These are phyloP conservation scores for Dentipellis fragilis DNA, from an alignment of 768 basidiomycete species.

Conservation along the genomic window DNA sequence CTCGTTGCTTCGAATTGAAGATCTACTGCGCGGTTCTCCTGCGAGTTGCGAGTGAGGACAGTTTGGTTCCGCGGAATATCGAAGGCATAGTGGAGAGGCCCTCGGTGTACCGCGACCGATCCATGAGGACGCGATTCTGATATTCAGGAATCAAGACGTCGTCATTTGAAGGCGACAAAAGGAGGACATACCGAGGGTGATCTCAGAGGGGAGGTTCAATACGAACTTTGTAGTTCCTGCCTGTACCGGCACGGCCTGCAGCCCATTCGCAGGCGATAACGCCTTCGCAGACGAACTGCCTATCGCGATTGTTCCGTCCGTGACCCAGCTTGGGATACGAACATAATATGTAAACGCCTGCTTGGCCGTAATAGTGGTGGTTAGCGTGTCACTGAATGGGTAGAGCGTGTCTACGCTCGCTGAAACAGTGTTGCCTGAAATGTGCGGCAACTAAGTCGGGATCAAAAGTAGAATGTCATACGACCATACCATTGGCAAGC, in stretches of 20 bases:
- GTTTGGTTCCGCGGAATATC: conserved; percentile 30
- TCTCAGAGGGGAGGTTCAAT: not conserved
- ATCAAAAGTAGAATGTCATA: not conserved
- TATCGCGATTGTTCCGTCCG: conserved; percentile 32
- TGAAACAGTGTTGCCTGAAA: conserved; percentile 30
- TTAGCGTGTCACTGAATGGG: conserved; percentile 40
- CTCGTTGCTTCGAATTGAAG: conserved; percentile 38
- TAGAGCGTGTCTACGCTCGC: conserved; percentile 39
- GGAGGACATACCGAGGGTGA: not conserved
- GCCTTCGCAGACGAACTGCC: conserved; percentile 25
- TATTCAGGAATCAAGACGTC: conserved; percentile 34
- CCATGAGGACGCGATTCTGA: conserved; percentile 41
- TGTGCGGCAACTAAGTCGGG: not conserved
- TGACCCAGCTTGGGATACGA: conserved; percentile 42
- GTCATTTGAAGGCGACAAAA: not conserved
- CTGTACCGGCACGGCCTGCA: conserved; percentile 20
- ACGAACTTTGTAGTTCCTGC: not conserved
- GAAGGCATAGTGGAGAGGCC: conserved; percentile 44
- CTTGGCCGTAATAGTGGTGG: conserved; percentile 33
- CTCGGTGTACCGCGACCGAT: conserved; percentile 43
- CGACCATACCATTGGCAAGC: conserved; percentile 26
- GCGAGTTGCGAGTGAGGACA: conserved; percentile 31
- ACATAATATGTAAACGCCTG: conserved; percentile 36
- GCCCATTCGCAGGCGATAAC: conserved; percentile 32
- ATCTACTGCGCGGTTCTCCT: conserved; percentile 37